Evolutionary conservation across 306 rosid genomes (phyloP).

Genomic region (Rosa rugosa): DNA sequence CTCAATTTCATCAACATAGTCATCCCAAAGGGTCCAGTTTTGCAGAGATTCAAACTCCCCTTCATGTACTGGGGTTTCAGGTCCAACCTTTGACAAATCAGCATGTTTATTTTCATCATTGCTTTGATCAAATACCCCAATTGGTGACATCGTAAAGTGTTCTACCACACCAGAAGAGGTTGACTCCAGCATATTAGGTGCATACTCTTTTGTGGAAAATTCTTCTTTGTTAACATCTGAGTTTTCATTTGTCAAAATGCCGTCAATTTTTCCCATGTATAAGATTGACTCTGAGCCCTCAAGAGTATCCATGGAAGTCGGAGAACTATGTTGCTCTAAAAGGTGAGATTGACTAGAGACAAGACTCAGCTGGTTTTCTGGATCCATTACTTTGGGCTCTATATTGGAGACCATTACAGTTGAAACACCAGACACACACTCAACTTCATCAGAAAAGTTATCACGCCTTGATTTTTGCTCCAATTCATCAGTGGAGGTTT

Average conservation of each 20-base stretch:
- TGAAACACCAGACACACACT: conserved; percentile 10
- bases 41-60: conserved; percentile 13
- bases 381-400: conserved; percentile 34
- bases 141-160: conserved; percentile 24
- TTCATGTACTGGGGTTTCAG: conserved; percentile 20
- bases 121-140: conserved; percentile 20
- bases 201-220: conserved; percentile 22
- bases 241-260: conserved; percentile 26
- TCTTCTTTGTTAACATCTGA: conserved; percentile 33
- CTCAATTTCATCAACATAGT: conserved; percentile 16
- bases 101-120: conserved; percentile 14
- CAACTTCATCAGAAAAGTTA: conserved; percentile 15
- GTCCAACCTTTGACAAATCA: conserved; percentile 21
- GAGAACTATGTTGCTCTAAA: conserved; percentile 21
- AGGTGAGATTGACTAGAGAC: conserved; percentile 18
- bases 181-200: conserved; percentile 23
- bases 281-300: conserved; percentile 29
- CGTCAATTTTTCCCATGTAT: conserved; percentile 28
- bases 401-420: conserved; percentile 8
- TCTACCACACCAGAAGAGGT: conserved; percentile 33
- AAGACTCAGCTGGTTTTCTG: conserved; percentile 30
- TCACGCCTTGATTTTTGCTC: not conserved
- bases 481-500: conserved; percentile 14
- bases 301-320: conserved; percentile 22
- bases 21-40: conserved; percentile 12